Conservation (phyloP, 441 rosid genomes). For the Brassica hybrid region DNA sequence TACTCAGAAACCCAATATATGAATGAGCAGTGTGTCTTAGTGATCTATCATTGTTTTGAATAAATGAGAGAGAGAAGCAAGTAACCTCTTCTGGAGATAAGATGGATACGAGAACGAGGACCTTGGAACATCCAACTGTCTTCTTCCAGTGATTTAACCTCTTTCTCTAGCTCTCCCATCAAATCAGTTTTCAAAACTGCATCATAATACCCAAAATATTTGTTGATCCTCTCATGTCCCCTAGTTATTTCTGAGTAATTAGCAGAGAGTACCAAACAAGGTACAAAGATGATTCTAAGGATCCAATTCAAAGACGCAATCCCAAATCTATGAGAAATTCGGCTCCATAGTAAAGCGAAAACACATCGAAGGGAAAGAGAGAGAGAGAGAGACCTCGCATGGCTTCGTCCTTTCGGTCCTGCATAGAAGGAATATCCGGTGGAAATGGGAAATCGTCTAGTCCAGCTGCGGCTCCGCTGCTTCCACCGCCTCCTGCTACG, state of each 20-base stretch:
- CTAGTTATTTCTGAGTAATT: background rate
- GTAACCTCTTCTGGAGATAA: constrained; percentile 73
- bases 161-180: constrained; percentile 72
- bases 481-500: constrained; percentile 67
- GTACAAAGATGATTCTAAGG: background rate
- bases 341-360: too few species aligned
- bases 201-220: background rate
- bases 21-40: background rate
- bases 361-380: background rate
- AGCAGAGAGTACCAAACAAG: constrained; percentile 1
- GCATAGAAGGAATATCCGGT: constrained; percentile 63
- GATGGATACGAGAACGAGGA: constrained; percentile 86
- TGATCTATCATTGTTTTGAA: background rate
- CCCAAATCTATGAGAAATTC: too few species aligned
- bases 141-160: constrained; percentile 89
- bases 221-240: background rate
- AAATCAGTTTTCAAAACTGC: constrained; percentile 86
- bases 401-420: constrained; percentile 78
- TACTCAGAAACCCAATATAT: constrained; percentile 17
- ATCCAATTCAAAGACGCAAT: too few species aligned
- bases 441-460: constrained; percentile 73
- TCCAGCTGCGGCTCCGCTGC: constrained; percentile 49
- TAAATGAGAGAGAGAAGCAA: background rate
- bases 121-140: constrained; percentile 96
- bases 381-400: constrained; percentile 48